A percentile compares a stretch with the other conserved stretches of the same genome.
phyloP scores from a whole-genome alignment of 495 filamentous ascomycete species.

The Trichoderma erinaceum region DNA sequence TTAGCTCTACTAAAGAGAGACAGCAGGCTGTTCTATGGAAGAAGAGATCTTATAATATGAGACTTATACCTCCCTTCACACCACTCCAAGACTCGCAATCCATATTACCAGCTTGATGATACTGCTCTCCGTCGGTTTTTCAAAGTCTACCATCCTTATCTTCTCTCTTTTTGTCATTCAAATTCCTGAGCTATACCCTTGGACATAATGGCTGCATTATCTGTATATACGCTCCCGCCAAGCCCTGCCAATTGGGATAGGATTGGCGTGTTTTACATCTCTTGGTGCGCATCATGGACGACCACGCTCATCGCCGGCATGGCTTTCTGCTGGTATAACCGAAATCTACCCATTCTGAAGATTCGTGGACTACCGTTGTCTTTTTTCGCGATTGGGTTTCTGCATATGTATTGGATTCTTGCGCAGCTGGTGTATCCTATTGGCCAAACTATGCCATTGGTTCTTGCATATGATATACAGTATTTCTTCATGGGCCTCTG shows the following conservation, averaged over 20 bases:
- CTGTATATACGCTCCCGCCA: constrained; percentile 22
- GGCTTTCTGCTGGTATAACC: constrained; percentile 43
- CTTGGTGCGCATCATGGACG: constrained; percentile 45
- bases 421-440: constrained; percentile 53
- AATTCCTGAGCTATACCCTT: background rate
- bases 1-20: background rate
- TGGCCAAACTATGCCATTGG: constrained; percentile 43
- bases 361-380: constrained; percentile 53
- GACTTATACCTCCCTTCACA: background rate
- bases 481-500: constrained; percentile 65
- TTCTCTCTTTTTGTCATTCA: background rate
- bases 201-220: background rate
- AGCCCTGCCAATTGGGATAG: constrained; percentile 32
- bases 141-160: background rate
- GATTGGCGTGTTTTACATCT: constrained; percentile 40
- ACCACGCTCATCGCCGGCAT: constrained; percentile 42
- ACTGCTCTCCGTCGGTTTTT: background rate
- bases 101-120: background rate
- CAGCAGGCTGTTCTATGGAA: background rate
- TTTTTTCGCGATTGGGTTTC: constrained; percentile 44
- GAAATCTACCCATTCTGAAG: constrained; percentile 46
- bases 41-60: background rate
- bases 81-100: background rate
- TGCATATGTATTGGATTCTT: constrained; percentile 53
- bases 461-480: constrained; percentile 53